phyloP scores from a whole-genome alignment of 331 rosid species.

The Stylosanthes scabra region DNA sequence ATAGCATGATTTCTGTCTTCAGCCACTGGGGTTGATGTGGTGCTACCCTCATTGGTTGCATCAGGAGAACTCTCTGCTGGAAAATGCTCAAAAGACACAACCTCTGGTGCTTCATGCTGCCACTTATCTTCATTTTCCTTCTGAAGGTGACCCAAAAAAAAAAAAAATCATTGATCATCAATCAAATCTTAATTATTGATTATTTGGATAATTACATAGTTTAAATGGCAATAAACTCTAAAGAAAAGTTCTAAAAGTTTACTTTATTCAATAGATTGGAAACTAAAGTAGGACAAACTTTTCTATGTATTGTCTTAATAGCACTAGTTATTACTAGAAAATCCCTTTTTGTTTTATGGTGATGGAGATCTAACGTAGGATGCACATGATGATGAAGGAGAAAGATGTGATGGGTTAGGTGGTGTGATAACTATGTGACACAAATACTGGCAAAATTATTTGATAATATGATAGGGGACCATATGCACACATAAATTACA shows the following conservation, averaged over 20 bases:
- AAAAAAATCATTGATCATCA: background rate
- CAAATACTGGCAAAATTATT: slow-evolving; percentile 42
- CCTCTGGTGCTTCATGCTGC: slow-evolving; percentile 74
- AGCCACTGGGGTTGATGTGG: slow-evolving; percentile 53
- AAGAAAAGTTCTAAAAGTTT: too few relatives aligned
- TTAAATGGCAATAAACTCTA: background rate
- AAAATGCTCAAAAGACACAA: slow-evolving; percentile 80
- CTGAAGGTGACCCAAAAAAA: slow-evolving; percentile 21
- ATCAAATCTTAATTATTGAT: slow-evolving; percentile 12
- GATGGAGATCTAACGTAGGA: slow-evolving; percentile 51
- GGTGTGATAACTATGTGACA: slow-evolving; percentile 65
- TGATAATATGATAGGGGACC: slow-evolving; percentile 77
- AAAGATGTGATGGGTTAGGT: slow-evolving; percentile 62
- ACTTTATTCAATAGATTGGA: too few relatives aligned
- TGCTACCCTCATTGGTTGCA: slow-evolving; percentile 61
- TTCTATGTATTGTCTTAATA: too few relatives aligned
- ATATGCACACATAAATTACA: slow-evolving; percentile 42
- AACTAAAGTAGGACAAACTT: too few relatives aligned
- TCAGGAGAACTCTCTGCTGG: slow-evolving; percentile 79
- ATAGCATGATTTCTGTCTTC: slow-evolving; percentile 72
- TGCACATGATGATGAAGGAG: slow-evolving; percentile 54
- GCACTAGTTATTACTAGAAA: too few relatives aligned
- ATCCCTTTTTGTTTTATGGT: slow-evolving; percentile 6
- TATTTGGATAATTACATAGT: slow-evolving; percentile 1
- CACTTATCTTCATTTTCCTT: slow-evolving; percentile 55